Conservation (phyloP, 1,139 yeast genomes). For the Groenewaldozyma auringiensis region DNA sequence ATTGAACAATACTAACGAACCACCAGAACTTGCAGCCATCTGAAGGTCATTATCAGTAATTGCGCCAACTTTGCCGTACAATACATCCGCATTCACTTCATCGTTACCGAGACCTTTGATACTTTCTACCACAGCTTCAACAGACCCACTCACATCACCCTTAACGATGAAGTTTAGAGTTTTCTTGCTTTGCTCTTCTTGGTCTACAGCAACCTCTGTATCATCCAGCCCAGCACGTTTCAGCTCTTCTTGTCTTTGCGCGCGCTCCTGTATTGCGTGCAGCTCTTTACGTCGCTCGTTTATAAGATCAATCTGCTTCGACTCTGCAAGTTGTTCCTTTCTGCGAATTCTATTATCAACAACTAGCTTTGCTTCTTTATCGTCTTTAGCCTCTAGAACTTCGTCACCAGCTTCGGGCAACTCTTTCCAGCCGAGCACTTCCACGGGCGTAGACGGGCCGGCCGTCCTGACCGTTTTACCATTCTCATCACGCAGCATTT, state of each 20-base stretch:
- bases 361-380: constrained; percentile 68
- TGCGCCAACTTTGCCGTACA: constrained; percentile 73
- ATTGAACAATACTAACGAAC: constrained; percentile 74
- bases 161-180: constrained; percentile 57
- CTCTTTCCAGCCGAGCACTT: constrained; percentile 90
- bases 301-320: constrained; percentile 59
- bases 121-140: constrained; percentile 64
- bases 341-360: constrained; percentile 54
- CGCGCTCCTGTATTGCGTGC: constrained; percentile 39
- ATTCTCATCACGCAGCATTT: constrained; percentile 69
- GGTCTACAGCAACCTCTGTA: constrained; percentile 29
- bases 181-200: constrained; percentile 18
- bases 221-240: constrained; percentile 28
- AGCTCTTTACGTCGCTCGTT: constrained; percentile 44
- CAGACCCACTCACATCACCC: constrained; percentile 78
- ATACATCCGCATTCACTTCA: constrained; percentile 62
- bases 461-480: constrained; percentile 62
- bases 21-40: constrained; percentile 68
- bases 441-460: constrained; percentile 86
- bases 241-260: constrained; percentile 16
- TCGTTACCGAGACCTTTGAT: constrained; percentile 77
- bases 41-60: constrained; percentile 80
- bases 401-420: constrained; percentile 89
- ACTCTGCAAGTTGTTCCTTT: constrained; percentile 51
- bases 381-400: constrained; percentile 67